Evolutionary conservation across 164 flowering plant species (phyloP), one percentile per base, ranked within the genome.

Genomic region (Cinnamomum micranthum): DNA sequence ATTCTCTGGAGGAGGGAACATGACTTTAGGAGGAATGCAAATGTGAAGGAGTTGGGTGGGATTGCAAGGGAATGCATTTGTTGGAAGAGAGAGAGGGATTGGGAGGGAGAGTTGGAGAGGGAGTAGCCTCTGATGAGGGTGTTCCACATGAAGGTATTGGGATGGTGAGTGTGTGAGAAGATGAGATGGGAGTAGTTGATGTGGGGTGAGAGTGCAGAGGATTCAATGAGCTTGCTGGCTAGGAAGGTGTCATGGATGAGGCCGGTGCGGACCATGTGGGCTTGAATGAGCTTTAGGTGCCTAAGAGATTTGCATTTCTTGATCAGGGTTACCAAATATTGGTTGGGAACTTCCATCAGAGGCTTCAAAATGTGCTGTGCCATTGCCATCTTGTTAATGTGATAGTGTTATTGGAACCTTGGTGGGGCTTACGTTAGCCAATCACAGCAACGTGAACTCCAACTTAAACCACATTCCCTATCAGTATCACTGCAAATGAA

Each of bases 101-200:
- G 65, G 67, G 66, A 20, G 1, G 80, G 71, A 41, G 63, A 47
- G 15, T 52, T 59, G 23, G 50, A 68, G 22, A 78, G 60, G 7
- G 79, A 70, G 77, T 76, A 76, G 13, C 82, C 82, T 24, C 79
- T 73, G 71, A 80, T 76, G 51, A 80, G 25, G 51, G 82, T 80
- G 77, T 80, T 80, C 77, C 79, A 80, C 72, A 76, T 73, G 74
- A 80, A 80, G 68, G 59, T 47, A 50, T 80, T 80, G 4, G 75
- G 77, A 15, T 41, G 25, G 71, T 65, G 79, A 12, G 71, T 66
- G 23, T 31, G 24, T 0, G 79, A 76, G 71, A 80, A 76, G 77
- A 80, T 67, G 62, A 72, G 68, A 47, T 74, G 79, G 50, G 79
- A 74, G 35, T 80, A 76, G 51, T 62, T 50, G 25, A 80, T 41